Evolutionary conservation across 176 grass and related monocot genomes (phyloP), one percentile per base, ranked within the genome.

Genomic region (Tillandsia leiboldiana): DNA sequence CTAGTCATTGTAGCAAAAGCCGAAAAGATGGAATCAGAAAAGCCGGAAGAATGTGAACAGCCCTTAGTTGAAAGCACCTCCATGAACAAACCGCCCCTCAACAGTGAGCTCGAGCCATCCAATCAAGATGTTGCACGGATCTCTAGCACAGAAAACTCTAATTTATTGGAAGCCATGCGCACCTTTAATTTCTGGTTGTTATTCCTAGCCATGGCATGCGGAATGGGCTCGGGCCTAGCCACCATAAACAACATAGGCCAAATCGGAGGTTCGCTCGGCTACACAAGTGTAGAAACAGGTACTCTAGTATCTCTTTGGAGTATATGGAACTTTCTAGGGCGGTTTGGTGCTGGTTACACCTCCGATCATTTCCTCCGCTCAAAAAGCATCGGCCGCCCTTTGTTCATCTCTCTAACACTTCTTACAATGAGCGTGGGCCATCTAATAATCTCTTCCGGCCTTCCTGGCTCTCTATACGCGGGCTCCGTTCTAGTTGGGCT

Each of bases 191-290:
- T 92, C 70, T 88, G 90, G 90, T 59, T 92, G 26, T 74, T 92
- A 3, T 92, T 88, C 20, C 13, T 88, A 0, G 67, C 86, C 18
- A 89, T 89, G 83, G 73, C 90, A 12, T 92, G 90, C 5, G 90
- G 90, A 11, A 88, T 92, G 83, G 85, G 83, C 18, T 92, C 86
- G 42, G 90, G 90, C 9, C 74, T 92, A 0, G 90, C 86, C 29
- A 92, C 90, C 0, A 82, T 92, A 70, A 88, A 92, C 74, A 92
- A 88, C n/a, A 92, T 92, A 51, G 81, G 90, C 64, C 90, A 92
- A 73, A 92, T 92, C 0, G 90, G 90, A 2, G 56, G 63, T 13
- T 88, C 90, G 22, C 79, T 92, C 2, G 86, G 90, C 48, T 92
- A 92, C 86, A 67, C 63, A 3, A 73, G 2, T 69, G 71, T 70